phyloP scores from a whole-genome alignment of 2,329 filamentous ascomycete species.

The Pestalotiopsis fici region DNA sequence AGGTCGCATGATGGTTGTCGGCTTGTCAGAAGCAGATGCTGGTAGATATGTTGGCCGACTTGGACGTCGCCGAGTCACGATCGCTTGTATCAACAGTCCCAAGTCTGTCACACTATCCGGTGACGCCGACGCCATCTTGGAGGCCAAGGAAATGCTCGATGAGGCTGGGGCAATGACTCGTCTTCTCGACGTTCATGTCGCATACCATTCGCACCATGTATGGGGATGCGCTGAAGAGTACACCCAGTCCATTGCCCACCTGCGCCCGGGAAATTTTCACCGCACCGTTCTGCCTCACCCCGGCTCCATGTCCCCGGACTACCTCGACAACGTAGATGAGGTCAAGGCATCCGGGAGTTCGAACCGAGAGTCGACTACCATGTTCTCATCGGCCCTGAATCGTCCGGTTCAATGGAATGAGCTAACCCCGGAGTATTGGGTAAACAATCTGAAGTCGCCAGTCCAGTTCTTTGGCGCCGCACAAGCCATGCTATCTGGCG shows the following conservation, averaged over 20 bases:
- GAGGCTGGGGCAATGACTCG: constrained; percentile 17
- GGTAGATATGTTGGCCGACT: constrained; percentile 15
- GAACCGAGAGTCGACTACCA: constrained; percentile 10
- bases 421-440: constrained; percentile 22
- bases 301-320: constrained; percentile 5
- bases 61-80: constrained; percentile 9
- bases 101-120: constrained; percentile 22
- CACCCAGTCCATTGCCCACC: constrained; percentile 19
- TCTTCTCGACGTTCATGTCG: constrained; percentile 17
- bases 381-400: constrained; percentile 25
- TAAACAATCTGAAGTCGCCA: constrained; percentile 22
- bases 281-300: constrained; percentile 14
- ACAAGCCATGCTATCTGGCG: constrained; percentile 12
- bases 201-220: constrained; percentile 36
- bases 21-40: constrained; percentile 10
- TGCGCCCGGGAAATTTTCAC: constrained; percentile 15
- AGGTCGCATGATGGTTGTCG: constrained; percentile 23
- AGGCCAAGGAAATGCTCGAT: constrained; percentile 15
- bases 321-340: not conserved
- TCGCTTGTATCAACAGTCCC: constrained; percentile 26
- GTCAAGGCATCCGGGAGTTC: not conserved
- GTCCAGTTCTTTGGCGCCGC: constrained; percentile 23
- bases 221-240: constrained; percentile 24
- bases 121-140: constrained; percentile 16
- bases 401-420: constrained; percentile 14